phyloP scores from a whole-genome alignment of 2,329 filamentous ascomycete species.

The Cladorrhinum sp. region DNA sequence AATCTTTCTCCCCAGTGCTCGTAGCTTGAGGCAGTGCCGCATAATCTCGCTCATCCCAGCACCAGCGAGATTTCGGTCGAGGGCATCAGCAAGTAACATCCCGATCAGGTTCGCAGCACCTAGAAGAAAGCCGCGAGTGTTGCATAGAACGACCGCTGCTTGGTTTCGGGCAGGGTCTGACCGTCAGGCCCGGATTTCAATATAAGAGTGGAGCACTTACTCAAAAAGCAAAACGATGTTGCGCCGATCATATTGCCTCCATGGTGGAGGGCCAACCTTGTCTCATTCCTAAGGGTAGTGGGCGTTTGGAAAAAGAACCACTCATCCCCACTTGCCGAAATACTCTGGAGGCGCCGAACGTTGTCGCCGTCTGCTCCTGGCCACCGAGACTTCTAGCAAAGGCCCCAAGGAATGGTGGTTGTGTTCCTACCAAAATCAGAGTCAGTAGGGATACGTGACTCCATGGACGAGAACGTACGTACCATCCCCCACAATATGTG shows the following conservation, averaged over 20 bases:
- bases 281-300: not conserved
- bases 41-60: not conserved
- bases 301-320: constrained; percentile 5
- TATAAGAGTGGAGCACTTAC: not conserved
- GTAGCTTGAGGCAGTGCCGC: not conserved
- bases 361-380: constrained; percentile 20
- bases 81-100: constrained; percentile 17
- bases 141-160: constrained; percentile 15
- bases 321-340: not conserved
- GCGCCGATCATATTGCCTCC: constrained; percentile 20
- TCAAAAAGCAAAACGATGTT: constrained; percentile 12
- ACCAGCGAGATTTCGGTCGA: not conserved
- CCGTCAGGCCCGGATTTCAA: not conserved
- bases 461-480: not conserved
- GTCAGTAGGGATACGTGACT: not conserved
- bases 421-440: constrained; percentile 4
- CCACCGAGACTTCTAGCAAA: constrained; percentile 2
- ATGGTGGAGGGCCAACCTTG: constrained; percentile 15
- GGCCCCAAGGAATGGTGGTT: constrained; percentile 6
- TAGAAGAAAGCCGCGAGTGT: constrained; percentile 15
- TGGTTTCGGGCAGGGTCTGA: not conserved
- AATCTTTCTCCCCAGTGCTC: not conserved
- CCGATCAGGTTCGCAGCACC: constrained; percentile 16
- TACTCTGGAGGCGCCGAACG: constrained; percentile 6
- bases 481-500: constrained; percentile 16